A percentile compares a stretch with the other conserved stretches of the same genome.
Evolutionary conservation across 768 basidiomycete species (phyloP).

Genomic region (Podaxis pistillaris): DNA sequence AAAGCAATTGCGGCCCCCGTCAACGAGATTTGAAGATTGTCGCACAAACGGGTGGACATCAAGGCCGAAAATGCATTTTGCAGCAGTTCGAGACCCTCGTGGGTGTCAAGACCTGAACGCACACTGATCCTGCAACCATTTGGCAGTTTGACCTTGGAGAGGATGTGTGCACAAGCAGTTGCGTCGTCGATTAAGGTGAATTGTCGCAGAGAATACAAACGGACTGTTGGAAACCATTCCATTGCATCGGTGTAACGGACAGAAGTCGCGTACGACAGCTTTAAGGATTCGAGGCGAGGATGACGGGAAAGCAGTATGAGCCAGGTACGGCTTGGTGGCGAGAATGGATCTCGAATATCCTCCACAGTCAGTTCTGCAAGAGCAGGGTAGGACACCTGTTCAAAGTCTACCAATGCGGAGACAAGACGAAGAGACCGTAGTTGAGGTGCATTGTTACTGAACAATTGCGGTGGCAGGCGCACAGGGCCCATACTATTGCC

Average conservation of each 20-base stretch:
- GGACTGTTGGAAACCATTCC: neutral
- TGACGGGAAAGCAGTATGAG: neutral
- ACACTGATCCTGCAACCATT: neutral
- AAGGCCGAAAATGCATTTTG: neutral
- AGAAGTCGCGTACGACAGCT: neutral
- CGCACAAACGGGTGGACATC: neutral
- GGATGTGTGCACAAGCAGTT: neutral
- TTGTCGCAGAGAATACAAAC: neutral
- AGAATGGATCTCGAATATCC: neutral
- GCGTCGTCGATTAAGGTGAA: neutral
- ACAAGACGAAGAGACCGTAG: neutral
- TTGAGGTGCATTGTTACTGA: neutral
- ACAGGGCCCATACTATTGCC: neutral
- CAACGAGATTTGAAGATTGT: neutral
- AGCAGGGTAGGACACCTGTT: neutral
- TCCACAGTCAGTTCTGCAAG: neutral
- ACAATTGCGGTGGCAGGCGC: neutral
- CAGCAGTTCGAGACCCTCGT: neutral
- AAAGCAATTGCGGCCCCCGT: neutral
- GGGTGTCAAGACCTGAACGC: neutral
- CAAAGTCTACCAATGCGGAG: neutral
- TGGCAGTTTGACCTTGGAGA: neutral
- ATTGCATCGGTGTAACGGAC: neutral
- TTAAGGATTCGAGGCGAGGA: neutral
- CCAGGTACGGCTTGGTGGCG: neutral